Conservation (phyloP, 179 eudicot species). For the Dionaea muscipula region DNA sequence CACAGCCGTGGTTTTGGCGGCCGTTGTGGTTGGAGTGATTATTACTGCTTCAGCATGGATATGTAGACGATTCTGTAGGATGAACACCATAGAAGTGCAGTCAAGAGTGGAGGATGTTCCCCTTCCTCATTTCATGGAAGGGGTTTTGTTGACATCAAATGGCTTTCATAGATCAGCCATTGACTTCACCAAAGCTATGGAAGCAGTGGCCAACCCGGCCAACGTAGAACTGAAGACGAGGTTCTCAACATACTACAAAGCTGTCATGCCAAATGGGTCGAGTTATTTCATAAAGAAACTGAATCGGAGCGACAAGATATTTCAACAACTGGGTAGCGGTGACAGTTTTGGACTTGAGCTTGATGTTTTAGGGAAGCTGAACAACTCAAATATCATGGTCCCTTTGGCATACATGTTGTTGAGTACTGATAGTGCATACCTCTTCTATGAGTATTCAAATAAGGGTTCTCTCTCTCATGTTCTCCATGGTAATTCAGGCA, state of each 20-base stretch:
- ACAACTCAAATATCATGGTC: constrained; percentile 66
- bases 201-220: constrained; percentile 32
- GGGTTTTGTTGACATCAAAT: constrained; percentile 38
- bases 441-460: constrained; percentile 49
- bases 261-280: constrained; percentile 59
- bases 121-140: constrained; percentile 24
- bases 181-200: constrained; percentile 61
- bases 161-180: constrained; percentile 55
- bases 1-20: constrained; percentile 27
- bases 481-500: constrained; percentile 38
- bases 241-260: constrained; percentile 68
- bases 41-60: constrained; percentile 25
- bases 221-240: constrained; percentile 38
- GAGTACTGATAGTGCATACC: constrained; percentile 49
- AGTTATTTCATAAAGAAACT: constrained; percentile 70
- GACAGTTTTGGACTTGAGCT: constrained; percentile 53
- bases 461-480: constrained; percentile 56
- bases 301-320: constrained; percentile 53
- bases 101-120: constrained; percentile 22
- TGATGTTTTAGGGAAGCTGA: constrained; percentile 44
- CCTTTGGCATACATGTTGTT: constrained; percentile 71
- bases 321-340: constrained; percentile 41
- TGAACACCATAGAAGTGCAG: constrained; percentile 20
- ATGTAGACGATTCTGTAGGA: constrained; percentile 28
- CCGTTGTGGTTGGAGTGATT: constrained; percentile 20